Conservation (phyloP, 768 basidiomycete species). For the Russula sp. region DNA sequence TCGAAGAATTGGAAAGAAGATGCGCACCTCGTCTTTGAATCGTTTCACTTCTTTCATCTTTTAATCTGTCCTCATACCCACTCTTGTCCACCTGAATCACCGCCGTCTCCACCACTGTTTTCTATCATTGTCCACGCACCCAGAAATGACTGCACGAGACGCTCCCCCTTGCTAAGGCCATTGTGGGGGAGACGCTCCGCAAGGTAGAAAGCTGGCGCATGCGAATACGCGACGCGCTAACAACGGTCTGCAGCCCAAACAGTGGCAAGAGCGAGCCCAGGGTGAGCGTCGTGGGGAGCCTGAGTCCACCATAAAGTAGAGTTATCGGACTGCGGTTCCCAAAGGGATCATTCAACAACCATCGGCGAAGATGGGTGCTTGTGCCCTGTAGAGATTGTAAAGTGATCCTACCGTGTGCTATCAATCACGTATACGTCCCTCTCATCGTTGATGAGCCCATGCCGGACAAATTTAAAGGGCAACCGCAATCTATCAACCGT, state of each 20-base stretch:
- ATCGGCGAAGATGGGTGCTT: conserved; percentile 20
- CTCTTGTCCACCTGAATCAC: too few species aligned
- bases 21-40: too few species aligned
- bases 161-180: too few species aligned
- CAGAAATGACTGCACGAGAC: too few species aligned
- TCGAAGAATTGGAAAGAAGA: too few species aligned
- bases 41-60: too few species aligned
- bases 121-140: too few species aligned
- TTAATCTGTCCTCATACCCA: too few species aligned
- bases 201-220: too few species aligned
- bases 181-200: too few species aligned
- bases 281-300: conserved; percentile 75
- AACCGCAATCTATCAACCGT: conserved; percentile 85
- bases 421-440: conserved; percentile 75
- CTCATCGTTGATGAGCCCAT: conserved; percentile 59
- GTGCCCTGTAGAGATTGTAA: conserved; percentile 56
- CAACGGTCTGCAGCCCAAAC: conserved; percentile 54
- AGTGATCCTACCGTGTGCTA: conserved; percentile 28
- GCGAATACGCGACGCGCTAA: conserved; percentile 95
- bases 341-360: conserved; percentile 33
- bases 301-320: conserved; percentile 99
- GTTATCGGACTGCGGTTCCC: conserved; percentile 70
- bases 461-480: conserved; percentile 82
- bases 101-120: too few species aligned
- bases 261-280: conserved; percentile 53